A percentile compares a stretch with the other conserved stretches of the same genome.
phyloP scores from a whole-genome alignment of 2,329 filamentous ascomycete species.

The Pseudogymnoascus sp. region DNA sequence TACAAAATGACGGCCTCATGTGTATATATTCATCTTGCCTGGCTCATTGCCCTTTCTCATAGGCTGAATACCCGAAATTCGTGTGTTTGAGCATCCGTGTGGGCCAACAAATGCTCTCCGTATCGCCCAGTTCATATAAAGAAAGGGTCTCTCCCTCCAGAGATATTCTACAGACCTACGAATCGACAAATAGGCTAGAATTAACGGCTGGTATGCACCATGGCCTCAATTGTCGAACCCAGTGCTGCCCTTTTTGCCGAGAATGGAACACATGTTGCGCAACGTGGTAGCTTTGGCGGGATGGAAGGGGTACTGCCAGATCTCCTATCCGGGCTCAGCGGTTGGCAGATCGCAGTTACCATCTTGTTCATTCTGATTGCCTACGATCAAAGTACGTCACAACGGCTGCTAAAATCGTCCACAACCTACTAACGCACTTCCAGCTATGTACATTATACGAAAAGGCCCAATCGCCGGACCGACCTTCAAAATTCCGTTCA shows the following conservation, averaged over 20 bases:
- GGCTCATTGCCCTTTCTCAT: neutral
- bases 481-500: constrained; percentile 56
- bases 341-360: constrained; percentile 30
- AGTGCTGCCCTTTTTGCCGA: neutral
- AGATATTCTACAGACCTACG: neutral
- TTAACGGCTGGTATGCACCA: neutral
- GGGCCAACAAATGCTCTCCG: neutral
- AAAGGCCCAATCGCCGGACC: constrained; percentile 59
- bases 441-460: constrained; percentile 52
- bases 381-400: constrained; percentile 35
- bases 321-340: constrained; percentile 11
- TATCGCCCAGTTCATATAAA: neutral
- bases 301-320: neutral
- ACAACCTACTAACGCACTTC: constrained; percentile 4
- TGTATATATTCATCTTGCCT: neutral
- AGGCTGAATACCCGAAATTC: neutral
- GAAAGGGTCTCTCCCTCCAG: neutral
- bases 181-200: neutral
- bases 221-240: neutral
- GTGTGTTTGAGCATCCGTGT: neutral
- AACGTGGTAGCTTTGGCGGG: neutral
- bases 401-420: neutral
- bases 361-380: constrained; percentile 29
- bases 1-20: neutral
- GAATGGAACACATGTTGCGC: neutral